Percentiles rank a stretch among this genome's conserved stretches.
Conservation (phyloP, 2,329 filamentous ascomycete genomes). For the Fonsecaea multimorphosa region DNA sequence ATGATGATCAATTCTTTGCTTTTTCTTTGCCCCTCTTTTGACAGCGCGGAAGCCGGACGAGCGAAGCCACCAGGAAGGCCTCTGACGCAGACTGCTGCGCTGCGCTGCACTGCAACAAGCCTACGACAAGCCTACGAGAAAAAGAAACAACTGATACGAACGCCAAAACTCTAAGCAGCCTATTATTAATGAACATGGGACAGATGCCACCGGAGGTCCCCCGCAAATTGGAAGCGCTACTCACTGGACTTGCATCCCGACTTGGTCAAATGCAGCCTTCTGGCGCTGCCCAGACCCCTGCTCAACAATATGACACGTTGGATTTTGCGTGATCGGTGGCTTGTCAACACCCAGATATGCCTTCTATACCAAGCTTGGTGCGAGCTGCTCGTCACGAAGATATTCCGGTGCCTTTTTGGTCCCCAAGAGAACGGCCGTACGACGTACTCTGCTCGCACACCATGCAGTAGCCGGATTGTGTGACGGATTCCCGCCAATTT, state of each 20-base stretch:
- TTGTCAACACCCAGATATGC: background rate
- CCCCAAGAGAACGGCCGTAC: background rate
- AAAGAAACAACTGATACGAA: constrained; percentile 3
- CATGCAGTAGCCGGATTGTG: background rate
- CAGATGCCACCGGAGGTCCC: background rate
- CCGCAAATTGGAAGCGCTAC: constrained; percentile 2
- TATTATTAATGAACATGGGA: background rate
- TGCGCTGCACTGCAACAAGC: background rate
- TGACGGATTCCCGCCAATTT: constrained; percentile 1
- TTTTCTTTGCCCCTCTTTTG: background rate
- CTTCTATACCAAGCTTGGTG: background rate
- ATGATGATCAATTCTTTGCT: background rate
- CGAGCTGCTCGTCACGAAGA: background rate
- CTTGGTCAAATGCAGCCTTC: background rate
- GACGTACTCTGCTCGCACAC: background rate
- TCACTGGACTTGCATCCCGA: background rate
- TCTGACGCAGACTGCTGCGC: background rate
- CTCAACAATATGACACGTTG: constrained; percentile 11
- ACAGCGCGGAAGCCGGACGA: constrained; percentile 8
- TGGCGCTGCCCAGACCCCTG: background rate
- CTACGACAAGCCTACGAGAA: background rate
- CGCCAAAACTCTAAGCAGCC: background rate
- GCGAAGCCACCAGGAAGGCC: background rate
- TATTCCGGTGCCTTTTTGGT: background rate
- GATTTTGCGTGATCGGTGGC: constrained; percentile 8